Percentiles rank a stretch among this genome's conserved stretches.
These are phyloP conservation scores for Epichloe festucae DNA, from an alignment of 2,329 filamentous ascomycete species.

Conservation along the genomic window DNA sequence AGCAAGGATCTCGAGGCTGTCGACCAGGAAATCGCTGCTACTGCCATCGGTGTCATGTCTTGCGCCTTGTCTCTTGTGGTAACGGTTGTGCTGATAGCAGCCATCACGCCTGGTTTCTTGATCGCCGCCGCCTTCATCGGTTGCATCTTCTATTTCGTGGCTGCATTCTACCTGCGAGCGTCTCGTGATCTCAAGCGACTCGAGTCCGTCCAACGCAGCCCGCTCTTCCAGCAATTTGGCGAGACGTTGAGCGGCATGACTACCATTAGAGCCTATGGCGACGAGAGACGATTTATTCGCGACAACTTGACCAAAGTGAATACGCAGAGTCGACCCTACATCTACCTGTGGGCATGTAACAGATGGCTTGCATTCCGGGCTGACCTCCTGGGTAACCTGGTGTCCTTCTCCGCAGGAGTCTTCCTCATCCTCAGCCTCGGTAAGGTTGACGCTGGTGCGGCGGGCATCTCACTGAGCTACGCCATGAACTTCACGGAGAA, in stretches of 20 bases:
- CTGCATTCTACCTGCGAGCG: constrained; percentile 76
- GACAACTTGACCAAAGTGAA: constrained; percentile 86
- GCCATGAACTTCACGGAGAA: constrained; percentile 96
- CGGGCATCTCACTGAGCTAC: constrained; percentile 88
- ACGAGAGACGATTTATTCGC: constrained; percentile 82
- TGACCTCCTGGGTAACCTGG: constrained; percentile 78
- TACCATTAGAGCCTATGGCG: constrained; percentile 91
- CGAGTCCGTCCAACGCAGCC: constrained; percentile 87
- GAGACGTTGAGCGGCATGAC: constrained; percentile 91
- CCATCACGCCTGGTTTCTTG: constrained; percentile 83
- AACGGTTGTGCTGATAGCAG: constrained; percentile 74
- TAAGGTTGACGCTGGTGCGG: constrained; percentile 76
- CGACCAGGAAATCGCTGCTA: constrained; percentile 88
- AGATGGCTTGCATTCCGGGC: constrained; percentile 92
- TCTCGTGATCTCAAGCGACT: constrained; percentile 93
- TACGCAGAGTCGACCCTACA: constrained; percentile 81
- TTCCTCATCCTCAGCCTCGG: constrained; percentile 81
- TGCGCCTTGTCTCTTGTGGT: constrained; percentile 58
- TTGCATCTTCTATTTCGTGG: constrained; percentile 67
- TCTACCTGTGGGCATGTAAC: constrained; percentile 93
- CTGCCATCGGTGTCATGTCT: constrained; percentile 66
- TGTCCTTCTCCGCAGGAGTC: constrained; percentile 84
- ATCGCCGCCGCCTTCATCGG: constrained; percentile 79
- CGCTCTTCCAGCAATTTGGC: constrained; percentile 94
- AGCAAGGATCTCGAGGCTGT: constrained; percentile 93